Percentiles rank a stretch among this genome's conserved stretches.
Evolutionary conservation across 2,329 filamentous ascomycete species (phyloP).

Genomic region (Ploettnerulaceae sp.): DNA sequence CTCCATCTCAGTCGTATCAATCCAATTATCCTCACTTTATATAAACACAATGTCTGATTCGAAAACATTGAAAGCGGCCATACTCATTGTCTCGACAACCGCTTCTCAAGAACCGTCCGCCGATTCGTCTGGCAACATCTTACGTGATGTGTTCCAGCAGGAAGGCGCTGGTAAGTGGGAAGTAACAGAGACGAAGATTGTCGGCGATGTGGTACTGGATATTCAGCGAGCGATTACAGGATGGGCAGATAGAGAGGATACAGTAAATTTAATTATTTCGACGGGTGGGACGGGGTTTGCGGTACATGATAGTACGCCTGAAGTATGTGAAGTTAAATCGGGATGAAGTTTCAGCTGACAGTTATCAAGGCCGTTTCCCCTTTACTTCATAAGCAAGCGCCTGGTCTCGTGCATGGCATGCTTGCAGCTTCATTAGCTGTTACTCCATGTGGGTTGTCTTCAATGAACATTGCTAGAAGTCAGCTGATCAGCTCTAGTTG

Average conservation of each 20-base stretch:
- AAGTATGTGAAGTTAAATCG: constrained; percentile 48
- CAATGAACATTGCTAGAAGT: not conserved
- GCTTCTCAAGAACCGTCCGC: constrained; percentile 73
- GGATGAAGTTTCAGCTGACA: constrained; percentile 11
- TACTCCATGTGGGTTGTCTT: constrained; percentile 79
- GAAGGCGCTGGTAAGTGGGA: constrained; percentile 69
- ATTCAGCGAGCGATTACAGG: constrained; percentile 69
- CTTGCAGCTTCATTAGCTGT: constrained; percentile 75
- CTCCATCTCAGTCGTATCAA: too few relatives aligned
- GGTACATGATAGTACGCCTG: constrained; percentile 77
- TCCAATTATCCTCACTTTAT: constrained; percentile 39
- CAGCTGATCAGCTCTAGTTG: constrained; percentile 54
- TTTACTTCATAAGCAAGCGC: constrained; percentile 78
- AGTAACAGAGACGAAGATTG: constrained; percentile 64
- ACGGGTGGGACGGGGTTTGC: constrained; percentile 95
- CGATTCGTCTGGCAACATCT: constrained; percentile 64
- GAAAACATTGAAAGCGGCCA: constrained; percentile 59
- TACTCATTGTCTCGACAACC: constrained; percentile 88
- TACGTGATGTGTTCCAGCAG: constrained; percentile 64
- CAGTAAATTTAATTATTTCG: constrained; percentile 73
- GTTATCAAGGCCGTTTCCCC: constrained; percentile 63
- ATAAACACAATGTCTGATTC: constrained; percentile 51
- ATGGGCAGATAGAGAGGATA: constrained; percentile 65
- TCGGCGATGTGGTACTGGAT: constrained; percentile 66
- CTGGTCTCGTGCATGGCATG: constrained; percentile 94